Conservation (phyloP, 2,329 filamentous ascomycete species). For the Aureobasidium subglaciale region DNA sequence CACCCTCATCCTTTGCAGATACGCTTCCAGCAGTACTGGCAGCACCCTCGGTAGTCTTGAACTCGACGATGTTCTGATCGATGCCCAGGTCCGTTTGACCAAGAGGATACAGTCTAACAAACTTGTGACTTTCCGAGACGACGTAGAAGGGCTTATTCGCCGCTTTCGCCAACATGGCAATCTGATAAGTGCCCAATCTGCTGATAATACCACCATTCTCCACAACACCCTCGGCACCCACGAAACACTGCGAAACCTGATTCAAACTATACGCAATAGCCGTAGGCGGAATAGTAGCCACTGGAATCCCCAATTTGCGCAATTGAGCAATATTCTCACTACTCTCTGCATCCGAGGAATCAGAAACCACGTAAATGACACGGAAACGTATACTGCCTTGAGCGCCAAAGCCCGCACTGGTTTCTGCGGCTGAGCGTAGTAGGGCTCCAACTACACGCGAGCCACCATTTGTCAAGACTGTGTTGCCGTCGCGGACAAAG, state of each 20-base stretch:
- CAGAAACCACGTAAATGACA: slow-evolving; percentile 61
- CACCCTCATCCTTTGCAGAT: slow-evolving; percentile 21
- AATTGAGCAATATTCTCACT: slow-evolving; percentile 64
- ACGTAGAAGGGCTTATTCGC: slow-evolving; percentile 78
- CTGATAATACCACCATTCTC: slow-evolving; percentile 92
- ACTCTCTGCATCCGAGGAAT: slow-evolving; percentile 49
- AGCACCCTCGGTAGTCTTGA: slow-evolving; percentile 46
- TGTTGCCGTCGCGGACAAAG: slow-evolving; percentile 70
- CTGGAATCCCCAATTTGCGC: slow-evolving; percentile 67
- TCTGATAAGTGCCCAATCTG: slow-evolving; percentile 77
- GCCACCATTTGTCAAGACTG: slow-evolving; percentile 85
- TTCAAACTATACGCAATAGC: slow-evolving; percentile 73
- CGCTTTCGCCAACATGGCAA: slow-evolving; percentile 70
- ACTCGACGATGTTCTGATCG: slow-evolving; percentile 69
- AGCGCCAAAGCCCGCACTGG: slow-evolving; percentile 36
- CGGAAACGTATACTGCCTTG: slow-evolving; percentile 62
- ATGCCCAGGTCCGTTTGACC: slow-evolving; percentile 76
- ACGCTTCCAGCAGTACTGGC: slow-evolving; percentile 10
- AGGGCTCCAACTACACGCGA: slow-evolving; percentile 76
- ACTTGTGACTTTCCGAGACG: slow-evolving; percentile 93
- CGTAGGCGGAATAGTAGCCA: slow-evolving; percentile 70
- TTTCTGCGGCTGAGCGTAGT: slow-evolving; percentile 65
- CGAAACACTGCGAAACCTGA: slow-evolving; percentile 62
- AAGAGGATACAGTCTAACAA: slow-evolving; percentile 78
- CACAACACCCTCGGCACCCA: slow-evolving; percentile 74